phyloP scores from a whole-genome alignment of 257 asterid genomes.

The Leonotis leonurus region DNA sequence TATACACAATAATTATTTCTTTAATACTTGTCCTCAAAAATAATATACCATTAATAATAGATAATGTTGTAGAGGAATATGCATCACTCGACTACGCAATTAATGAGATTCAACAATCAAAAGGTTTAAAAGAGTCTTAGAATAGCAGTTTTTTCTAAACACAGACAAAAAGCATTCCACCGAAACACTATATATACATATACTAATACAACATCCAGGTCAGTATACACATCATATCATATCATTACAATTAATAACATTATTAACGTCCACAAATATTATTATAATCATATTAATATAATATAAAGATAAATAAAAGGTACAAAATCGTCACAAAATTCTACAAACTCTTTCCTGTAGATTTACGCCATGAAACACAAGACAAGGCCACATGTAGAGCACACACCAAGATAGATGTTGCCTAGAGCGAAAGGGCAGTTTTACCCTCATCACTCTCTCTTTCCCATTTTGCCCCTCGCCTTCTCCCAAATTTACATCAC shows the following conservation, averaged over 20 bases:
- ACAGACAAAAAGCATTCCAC: not conserved
- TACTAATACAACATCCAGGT: not conserved
- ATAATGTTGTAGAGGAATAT: too few relatives aligned
- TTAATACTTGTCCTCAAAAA: too few relatives aligned
- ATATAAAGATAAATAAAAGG: not conserved
- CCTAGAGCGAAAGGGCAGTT: slow-evolving; percentile 11
- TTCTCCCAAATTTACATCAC: slow-evolving; percentile 33
- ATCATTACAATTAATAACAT: not conserved
- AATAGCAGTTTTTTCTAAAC: not conserved
- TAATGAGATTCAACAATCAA: not conserved
- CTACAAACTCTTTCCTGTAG: slow-evolving; percentile 12
- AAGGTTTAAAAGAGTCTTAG: not conserved
- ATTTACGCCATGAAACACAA: slow-evolving; percentile 5
- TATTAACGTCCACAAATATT: slow-evolving; percentile 16
- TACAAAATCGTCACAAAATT: slow-evolving; percentile 27
- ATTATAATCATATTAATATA: not conserved
- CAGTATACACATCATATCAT: not conserved
- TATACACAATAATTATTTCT: too few relatives aligned
- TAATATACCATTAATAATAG: too few relatives aligned
- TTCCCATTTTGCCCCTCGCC: slow-evolving; percentile 22
- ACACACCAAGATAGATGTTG: slow-evolving; percentile 11
- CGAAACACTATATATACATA: not conserved
- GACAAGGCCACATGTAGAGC: slow-evolving; percentile 33
- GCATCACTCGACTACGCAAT: too few relatives aligned
- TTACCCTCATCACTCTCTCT: not conserved